Evolutionary conservation across 805 yeast species (phyloP).

Genomic region (Saturnispora serradocipensis): DNA sequence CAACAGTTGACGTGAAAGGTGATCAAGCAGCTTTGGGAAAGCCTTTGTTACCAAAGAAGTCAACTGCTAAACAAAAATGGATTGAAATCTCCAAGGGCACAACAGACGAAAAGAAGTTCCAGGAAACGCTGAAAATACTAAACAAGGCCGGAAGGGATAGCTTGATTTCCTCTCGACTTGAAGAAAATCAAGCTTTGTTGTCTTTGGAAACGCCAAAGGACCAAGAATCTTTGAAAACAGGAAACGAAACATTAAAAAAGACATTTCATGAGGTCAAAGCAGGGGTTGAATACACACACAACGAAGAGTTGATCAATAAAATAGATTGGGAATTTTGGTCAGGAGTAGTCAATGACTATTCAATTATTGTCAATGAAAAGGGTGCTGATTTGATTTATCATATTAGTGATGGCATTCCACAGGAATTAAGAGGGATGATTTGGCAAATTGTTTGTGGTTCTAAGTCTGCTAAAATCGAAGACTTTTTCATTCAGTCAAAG

Average conservation of each 20-base stretch:
- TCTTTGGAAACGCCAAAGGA: constrained; percentile 40
- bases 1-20: not conserved
- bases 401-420: constrained; percentile 72
- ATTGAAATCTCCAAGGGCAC: constrained; percentile 13
- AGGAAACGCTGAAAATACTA: constrained; percentile 11
- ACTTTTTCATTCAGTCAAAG: constrained; percentile 41
- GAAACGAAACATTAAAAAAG: constrained; percentile 35
- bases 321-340: constrained; percentile 90
- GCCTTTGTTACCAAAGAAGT: not conserved
- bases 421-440: constrained; percentile 74
- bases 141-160: constrained; percentile 38
- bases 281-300: constrained; percentile 34
- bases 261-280: constrained; percentile 40
- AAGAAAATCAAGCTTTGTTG: constrained; percentile 45
- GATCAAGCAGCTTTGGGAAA: not conserved
- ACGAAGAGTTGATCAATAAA: constrained; percentile 25
- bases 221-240: constrained; percentile 41
- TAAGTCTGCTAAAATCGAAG: constrained; percentile 55
- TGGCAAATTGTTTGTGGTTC: constrained; percentile 88
- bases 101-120: constrained; percentile 4
- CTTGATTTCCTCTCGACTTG: constrained; percentile 50
- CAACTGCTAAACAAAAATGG: constrained; percentile 18
- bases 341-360: constrained; percentile 65
- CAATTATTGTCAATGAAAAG: constrained; percentile 51
- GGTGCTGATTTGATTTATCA: constrained; percentile 52